Conservation (phyloP, 78 protist genomes). For the Cavenderia fasciculata region DNA sequence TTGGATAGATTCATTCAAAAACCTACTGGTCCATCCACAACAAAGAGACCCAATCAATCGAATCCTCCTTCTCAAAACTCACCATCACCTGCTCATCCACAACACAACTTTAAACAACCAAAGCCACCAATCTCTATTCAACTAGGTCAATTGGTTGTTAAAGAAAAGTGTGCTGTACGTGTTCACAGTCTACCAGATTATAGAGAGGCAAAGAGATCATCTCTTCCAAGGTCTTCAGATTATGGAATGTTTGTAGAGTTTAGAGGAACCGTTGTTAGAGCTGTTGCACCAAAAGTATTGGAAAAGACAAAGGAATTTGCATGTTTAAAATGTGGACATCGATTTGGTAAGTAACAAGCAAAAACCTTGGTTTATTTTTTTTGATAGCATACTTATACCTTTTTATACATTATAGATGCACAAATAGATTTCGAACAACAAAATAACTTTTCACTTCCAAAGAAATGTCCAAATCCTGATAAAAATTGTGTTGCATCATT, state of each 20-base stretch:
- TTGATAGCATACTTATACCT: background rate
- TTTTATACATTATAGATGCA: background rate
- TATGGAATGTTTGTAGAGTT: conserved; percentile 53
- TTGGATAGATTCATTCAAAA: background rate
- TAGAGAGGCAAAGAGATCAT: conserved; percentile 29
- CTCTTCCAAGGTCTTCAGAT: conserved; percentile 36
- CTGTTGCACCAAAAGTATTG: conserved; percentile 10
- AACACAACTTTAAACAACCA: background rate
- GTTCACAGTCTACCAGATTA: conserved; percentile 33
- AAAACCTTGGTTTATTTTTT: background rate
- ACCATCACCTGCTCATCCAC: background rate
- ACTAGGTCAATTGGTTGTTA: background rate
- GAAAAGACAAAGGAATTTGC: conserved; percentile 26
- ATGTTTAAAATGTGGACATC: conserved; percentile 24
- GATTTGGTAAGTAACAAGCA: background rate
- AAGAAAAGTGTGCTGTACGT: conserved; percentile 40
- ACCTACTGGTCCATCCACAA: background rate
- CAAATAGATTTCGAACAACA: conserved; percentile 39
- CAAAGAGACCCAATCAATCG: background rate
- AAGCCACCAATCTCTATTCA: background rate
- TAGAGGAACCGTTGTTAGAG: conserved; percentile 58
- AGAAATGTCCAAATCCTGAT: conserved; percentile 52
- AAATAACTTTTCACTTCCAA: conserved; percentile 45
- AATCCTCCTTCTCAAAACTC: background rate
- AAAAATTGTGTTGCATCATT: background rate